Base-by-base conservation (phyloP, 1,139 yeast species). In the Blastobotrys persicus region DNA sequence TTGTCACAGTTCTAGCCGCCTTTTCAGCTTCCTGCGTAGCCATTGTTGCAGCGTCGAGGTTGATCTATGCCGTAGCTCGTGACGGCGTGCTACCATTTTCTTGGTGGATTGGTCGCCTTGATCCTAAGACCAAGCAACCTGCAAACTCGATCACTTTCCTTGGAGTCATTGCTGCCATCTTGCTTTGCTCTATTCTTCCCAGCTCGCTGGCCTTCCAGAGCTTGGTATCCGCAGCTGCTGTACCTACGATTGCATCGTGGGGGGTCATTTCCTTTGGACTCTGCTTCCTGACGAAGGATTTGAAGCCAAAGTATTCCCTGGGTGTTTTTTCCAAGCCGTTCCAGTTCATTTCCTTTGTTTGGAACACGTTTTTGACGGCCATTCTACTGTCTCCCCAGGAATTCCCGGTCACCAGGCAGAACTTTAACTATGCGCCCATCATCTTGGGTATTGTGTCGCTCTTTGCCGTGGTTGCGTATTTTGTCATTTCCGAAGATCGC, bases 361-460 rank as follows among this genome's bases (percentile, higher is more conserved):
- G 88, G 88, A 76, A 84, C 11, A 55, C 69, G 1, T 83, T 83
- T 61, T 80, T 84, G 13, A 63, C 79, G 47, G 81, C 81, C 4
- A 78, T 84, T 65, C 82, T 80, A 68, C 78, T 85, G 32, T 81
- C 85, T 70, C 92, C 92, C 44, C 73, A 81, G 40, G 70, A 70
- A 44, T 75, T 80, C 75, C 91, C 91, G 1, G 88, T 78, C 1
- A 73, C 77, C 2, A 77, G 75, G 35, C 76, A 77, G 47, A 75
- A 76, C 58, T 83, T 85, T 86, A 85, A 85, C 69, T 85, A 84
- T 62, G 85, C 84, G 31, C 73, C 80, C n/a, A 88, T 76, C 5
- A 85, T 83, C 17, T 71, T 82, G 54, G 83, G 71, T 1, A 79
- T 80, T 20, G 80, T 79, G 62, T 66, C 78, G 13, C 53, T 78